These are phyloP conservation scores for Xerocomellus dryophilus DNA, from an alignment of 768 basidiomycete genomes.

Conservation along the genomic window DNA sequence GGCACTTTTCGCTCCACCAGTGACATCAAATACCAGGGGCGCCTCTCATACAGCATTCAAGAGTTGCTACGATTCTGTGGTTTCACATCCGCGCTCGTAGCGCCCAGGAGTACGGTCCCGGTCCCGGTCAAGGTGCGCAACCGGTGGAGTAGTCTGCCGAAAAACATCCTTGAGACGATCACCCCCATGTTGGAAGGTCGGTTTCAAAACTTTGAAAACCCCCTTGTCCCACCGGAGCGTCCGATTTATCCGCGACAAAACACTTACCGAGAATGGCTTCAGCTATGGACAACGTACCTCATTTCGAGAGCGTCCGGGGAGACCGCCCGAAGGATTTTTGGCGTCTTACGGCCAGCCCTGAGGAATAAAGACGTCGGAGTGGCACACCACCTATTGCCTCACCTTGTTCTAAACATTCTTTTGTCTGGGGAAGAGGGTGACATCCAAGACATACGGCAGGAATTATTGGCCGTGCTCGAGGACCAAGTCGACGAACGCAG, in stretches of 20 bases:
- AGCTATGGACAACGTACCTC: conserved; percentile 80
- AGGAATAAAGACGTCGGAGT: conserved; percentile 90
- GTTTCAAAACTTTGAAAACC: conserved; percentile 51
- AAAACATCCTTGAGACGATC: conserved; percentile 81
- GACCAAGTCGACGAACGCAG: conserved; percentile 77
- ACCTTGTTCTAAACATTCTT: conserved; percentile 83
- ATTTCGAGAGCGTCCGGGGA: conserved; percentile 60
- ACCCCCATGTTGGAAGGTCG: conserved; percentile 76
- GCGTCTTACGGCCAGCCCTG: conserved; percentile 72
- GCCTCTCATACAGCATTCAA: conserved; percentile 89
- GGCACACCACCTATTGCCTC: conserved; percentile 88
- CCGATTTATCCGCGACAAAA: conserved; percentile 74
- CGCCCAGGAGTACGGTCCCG: conserved; percentile 45
- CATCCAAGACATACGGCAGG: conserved; percentile 61
- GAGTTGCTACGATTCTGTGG: conserved; percentile 84
- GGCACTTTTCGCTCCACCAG: conserved; percentile 90
- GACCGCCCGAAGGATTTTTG: conserved; percentile 68
- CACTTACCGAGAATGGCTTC: conserved; percentile 98
- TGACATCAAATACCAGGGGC: conserved; percentile 87
- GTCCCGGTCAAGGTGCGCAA: conserved; percentile 64
- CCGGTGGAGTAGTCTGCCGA: conserved; percentile 77
- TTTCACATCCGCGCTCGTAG: conserved; percentile 75
- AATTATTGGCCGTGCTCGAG: conserved; percentile 77
- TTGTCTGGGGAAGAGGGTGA: conserved; percentile 68
- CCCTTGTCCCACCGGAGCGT: conserved; percentile 42